phyloP scores from a whole-genome alignment of 2,329 filamentous ascomycete species.

The Fusarium sp. region DNA sequence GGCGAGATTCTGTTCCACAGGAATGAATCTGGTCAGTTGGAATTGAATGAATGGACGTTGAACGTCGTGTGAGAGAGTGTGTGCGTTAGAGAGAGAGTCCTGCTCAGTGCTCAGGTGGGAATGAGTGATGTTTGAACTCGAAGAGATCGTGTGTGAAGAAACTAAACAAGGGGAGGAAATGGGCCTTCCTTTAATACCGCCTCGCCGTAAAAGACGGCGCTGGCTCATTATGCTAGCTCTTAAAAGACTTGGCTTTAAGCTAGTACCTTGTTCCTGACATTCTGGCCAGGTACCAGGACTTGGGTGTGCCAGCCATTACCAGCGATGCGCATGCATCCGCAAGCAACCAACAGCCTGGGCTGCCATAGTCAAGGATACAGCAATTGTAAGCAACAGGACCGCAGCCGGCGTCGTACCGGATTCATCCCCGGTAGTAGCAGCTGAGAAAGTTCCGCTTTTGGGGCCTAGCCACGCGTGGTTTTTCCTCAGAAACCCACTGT shows the following conservation, averaged over 20 bases:
- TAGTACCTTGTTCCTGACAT: constrained; percentile 26
- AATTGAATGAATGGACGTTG: constrained; percentile 46
- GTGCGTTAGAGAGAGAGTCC: constrained; percentile 47
- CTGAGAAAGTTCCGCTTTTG: constrained; percentile 31
- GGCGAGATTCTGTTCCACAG: constrained; percentile 49
- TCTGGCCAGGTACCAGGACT: constrained; percentile 36
- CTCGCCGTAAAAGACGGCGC: constrained; percentile 43
- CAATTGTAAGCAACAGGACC: constrained; percentile 13
- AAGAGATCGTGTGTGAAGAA: constrained; percentile 45
- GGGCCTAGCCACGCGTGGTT: constrained; percentile 42
- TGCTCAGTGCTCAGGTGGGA: constrained; percentile 48
- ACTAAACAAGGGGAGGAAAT: constrained; percentile 46
- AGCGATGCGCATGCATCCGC: constrained; percentile 28
- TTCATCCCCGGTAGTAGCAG: constrained; percentile 32
- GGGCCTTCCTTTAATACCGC: constrained; percentile 43
- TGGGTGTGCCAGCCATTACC: constrained; percentile 31
- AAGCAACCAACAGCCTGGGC: constrained; percentile 25
- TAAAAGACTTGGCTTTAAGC: constrained; percentile 43
- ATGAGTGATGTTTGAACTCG: constrained; percentile 49
- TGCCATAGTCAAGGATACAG: constrained; percentile 8
- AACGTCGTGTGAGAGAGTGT: constrained; percentile 46
- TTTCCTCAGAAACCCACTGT: constrained; percentile 31
- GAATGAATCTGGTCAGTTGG: constrained; percentile 45
- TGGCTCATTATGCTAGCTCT: constrained; percentile 42
- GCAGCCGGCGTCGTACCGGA: constrained; percentile 37